These are phyloP conservation scores for Syncephalastrum sp. DNA, from an alignment of 371 early-diverging fungal species.

Conservation along the genomic window DNA sequence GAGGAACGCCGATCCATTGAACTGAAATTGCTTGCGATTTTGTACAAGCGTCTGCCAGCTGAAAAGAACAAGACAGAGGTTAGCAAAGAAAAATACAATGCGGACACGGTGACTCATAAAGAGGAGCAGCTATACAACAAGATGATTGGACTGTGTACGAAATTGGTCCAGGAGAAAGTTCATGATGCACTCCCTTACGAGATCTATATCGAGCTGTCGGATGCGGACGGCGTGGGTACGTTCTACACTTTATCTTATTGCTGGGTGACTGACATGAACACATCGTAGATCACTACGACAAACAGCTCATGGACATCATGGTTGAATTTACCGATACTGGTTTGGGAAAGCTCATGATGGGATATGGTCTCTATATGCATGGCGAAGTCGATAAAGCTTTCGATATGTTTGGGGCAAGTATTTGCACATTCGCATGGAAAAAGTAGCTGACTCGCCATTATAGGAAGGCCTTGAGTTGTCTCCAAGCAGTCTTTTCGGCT, in stretches of 20 bases:
- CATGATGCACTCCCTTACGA: slow-evolving; percentile 49
- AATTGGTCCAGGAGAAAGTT: slow-evolving; percentile 24
- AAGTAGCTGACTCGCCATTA: not conserved
- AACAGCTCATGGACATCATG: slow-evolving; percentile 38
- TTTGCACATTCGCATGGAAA: not conserved
- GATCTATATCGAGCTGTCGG: slow-evolving; percentile 46
- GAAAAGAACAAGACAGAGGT: slow-evolving; percentile 27
- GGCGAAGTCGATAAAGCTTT: slow-evolving; percentile 45
- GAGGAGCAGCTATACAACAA: slow-evolving; percentile 28
- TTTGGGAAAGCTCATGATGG: slow-evolving; percentile 51
- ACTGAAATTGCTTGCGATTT: slow-evolving; percentile 29
- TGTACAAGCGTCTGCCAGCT: slow-evolving; percentile 26
- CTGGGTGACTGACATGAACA: not conserved
- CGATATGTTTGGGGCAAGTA: slow-evolving; percentile 38
- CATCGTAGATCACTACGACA: slow-evolving; percentile 45
- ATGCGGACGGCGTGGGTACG: slow-evolving; percentile 43
- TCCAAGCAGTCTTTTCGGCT: slow-evolving; percentile 48
- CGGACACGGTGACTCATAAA: not conserved
- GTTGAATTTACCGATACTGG: slow-evolving; percentile 50
- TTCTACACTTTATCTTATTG: not conserved
- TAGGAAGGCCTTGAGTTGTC: slow-evolving; percentile 51
- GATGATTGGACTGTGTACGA: slow-evolving; percentile 33
- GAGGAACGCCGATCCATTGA: slow-evolving; percentile 19
- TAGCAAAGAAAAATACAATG: not conserved
- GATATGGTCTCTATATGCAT: slow-evolving; percentile 41